phyloP scores from a whole-genome alignment of 345 rosid species.

The Sonneratia alba region DNA sequence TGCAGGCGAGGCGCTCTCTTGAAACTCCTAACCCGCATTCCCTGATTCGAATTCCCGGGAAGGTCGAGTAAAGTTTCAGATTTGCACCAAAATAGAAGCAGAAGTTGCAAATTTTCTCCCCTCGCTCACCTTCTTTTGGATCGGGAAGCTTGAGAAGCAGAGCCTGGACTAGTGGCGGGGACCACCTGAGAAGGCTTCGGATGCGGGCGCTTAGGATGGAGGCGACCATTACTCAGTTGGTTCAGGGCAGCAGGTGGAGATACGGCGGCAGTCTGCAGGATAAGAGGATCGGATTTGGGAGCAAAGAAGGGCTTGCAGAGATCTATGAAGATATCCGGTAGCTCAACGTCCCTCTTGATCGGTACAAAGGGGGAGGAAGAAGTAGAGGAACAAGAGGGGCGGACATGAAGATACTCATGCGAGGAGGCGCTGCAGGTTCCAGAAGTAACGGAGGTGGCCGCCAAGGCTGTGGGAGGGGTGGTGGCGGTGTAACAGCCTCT shows the following conservation, averaged over 20 bases:
- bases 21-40: too few relatives aligned
- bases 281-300: constrained; percentile 28
- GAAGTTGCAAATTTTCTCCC: not conserved
- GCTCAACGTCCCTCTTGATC: constrained; percentile 11
- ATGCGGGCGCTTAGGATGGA: constrained; percentile 8
- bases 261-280: constrained; percentile 19
- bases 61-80: not conserved
- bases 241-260: constrained; percentile 19
- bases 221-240: constrained; percentile 6
- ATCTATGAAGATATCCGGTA: constrained; percentile 27
- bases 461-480: constrained; percentile 15
- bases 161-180: constrained; percentile 15
- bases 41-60: not conserved
- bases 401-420: too few relatives aligned
- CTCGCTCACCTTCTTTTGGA: constrained; percentile 71
- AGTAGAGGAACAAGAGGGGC: constrained; percentile 10
- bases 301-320: constrained; percentile 58
- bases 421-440: too few relatives aligned
- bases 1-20: not conserved
- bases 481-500: constrained; percentile 52
- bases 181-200: constrained; percentile 9
- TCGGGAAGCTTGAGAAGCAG: constrained; percentile 47
- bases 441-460: constrained; percentile 8
- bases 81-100: not conserved
- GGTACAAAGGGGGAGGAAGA: constrained; percentile 14